These are phyloP conservation scores for Vitis rupestris DNA, from an alignment of 164 flowering plant species.

Conservation along the genomic window DNA sequence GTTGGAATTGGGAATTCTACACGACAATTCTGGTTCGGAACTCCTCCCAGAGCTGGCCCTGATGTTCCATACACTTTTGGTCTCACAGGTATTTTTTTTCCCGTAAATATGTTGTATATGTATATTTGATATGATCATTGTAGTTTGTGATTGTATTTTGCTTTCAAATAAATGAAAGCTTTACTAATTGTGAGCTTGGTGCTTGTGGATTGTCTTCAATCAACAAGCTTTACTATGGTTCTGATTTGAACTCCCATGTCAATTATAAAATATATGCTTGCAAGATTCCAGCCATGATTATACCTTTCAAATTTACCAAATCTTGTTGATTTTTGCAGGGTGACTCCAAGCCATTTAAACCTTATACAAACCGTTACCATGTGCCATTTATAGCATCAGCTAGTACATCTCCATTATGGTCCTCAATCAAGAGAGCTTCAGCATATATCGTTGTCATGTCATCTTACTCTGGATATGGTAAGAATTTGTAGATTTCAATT, in stretches of 20 bases:
- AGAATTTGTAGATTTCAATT: background rate
- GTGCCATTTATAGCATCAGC: constrained; percentile 58
- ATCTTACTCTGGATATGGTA: constrained; percentile 79
- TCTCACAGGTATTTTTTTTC: constrained; percentile 28
- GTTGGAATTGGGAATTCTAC: constrained; percentile 27
- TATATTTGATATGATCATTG: no score
- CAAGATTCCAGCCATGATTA: no score
- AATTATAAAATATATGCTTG: no score
- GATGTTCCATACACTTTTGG: constrained; percentile 46
- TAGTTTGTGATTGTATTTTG: background rate
- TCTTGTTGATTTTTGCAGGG: constrained; percentile 43
- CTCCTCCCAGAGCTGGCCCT: constrained; percentile 41
- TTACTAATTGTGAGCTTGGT: no score
- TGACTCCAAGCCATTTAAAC: constrained; percentile 68
- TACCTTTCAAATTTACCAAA: no score
- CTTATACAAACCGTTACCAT: constrained; percentile 48
- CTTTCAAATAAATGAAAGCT: background rate
- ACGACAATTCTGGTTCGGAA: constrained; percentile 31
- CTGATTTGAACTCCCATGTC: background rate
- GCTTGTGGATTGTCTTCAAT: background rate
- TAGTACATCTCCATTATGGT: constrained; percentile 71
- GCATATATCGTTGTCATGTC: constrained; percentile 75
- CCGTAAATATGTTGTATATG: no score
- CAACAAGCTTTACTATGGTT: background rate
- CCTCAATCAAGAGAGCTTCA: constrained; percentile 84